Evolutionary conservation across 1,284 basidiomycete species (phyloP).

Genomic region (Rhodotorula sp.): DNA sequence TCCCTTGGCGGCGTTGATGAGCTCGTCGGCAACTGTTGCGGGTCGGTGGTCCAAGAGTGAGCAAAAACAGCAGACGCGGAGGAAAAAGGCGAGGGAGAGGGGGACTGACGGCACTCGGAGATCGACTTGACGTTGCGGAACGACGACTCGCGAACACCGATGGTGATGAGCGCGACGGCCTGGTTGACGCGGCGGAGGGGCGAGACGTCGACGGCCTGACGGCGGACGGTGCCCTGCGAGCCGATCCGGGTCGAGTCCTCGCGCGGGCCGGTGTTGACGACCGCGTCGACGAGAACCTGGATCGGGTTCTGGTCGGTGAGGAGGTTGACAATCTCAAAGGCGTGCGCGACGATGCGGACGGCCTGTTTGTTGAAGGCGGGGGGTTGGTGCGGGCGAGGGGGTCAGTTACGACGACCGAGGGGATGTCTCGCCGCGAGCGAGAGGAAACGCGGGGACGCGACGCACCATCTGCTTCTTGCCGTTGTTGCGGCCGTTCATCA

Average conservation of each 20-base stretch:
- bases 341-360: slow-evolving; percentile 98
- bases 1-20: slow-evolving; percentile 99
- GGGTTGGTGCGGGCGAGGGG: too few relatives aligned
- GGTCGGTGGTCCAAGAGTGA: background rate
- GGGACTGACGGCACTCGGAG: slow-evolving; percentile 54
- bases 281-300: slow-evolving; percentile 92
- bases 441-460: background rate
- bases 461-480: slow-evolving; percentile 92
- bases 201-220: slow-evolving; percentile 99
- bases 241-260: slow-evolving; percentile 99
- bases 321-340: slow-evolving; percentile 99
- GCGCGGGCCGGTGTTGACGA: slow-evolving; percentile 99
- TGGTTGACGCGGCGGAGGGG: slow-evolving; percentile 98
- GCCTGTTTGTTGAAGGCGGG: slow-evolving; percentile 51
- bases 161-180: slow-evolving; percentile 90
- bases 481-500: slow-evolving; percentile 99
- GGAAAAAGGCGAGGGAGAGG: slow-evolving; percentile 1
- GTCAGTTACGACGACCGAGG: too few relatives aligned
- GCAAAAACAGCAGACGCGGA: too few relatives aligned
- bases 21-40: slow-evolving; percentile 93
- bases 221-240: slow-evolving; percentile 98
- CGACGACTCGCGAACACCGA: slow-evolving; percentile 96
- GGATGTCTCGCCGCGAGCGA: background rate
- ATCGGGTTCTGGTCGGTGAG: slow-evolving; percentile 99
- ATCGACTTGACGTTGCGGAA: slow-evolving; percentile 99